Evolutionary conservation across 108 stramenopile species (phyloP), one percentile per base, ranked within the genome.

Genomic region (Cylindrotheca closterium): DNA sequence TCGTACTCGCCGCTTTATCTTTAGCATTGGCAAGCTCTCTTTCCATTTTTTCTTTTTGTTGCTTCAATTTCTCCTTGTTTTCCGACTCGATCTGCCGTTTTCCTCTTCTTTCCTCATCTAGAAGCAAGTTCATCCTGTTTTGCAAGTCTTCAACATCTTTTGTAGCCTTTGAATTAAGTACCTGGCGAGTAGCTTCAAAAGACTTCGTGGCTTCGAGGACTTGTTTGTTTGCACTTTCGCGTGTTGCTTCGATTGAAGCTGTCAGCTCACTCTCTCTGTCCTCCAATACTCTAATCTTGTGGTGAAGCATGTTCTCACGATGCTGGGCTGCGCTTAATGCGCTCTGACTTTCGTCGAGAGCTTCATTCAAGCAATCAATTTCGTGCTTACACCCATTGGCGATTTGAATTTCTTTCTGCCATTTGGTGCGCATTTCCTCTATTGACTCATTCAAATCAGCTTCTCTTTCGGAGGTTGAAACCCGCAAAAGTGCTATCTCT

Each of bases 81-180:
- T 58, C 45, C 45, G 75, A 60, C 19, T 79, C 68, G 8, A 62
- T 28, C 31, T 48, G 24, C 1, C 64, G 47, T 42, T 65, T 63
- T 2, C 67, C 74, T 24, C 58, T 65, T 18, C 80, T 55, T 56
- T 85, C 80, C n/a, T 81, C 78, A 24, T 85, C 84, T 1, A 85
- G 60, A 0, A 81, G 70, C 15, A 46, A 42, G 54, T 71, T 81
- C 84, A 85, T 79, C 27, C 60, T 81, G 23, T 25, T 27, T 31
- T 70, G 70, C 19, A 85, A 27, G 19, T 81, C 80, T 23, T 67
- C 55, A 3, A 78, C 10, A 21, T 82, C 80, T 52, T 73, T 70
- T 57, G 58, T 30, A 3, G 73, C 67, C 45, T 81, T 79, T 17
- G 55, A 52, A 21, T 58, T 60, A 31, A 85, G 28, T 12, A 55